Conservation (phyloP, 179 eudicot species). For the Drosera spatulata region DNA sequence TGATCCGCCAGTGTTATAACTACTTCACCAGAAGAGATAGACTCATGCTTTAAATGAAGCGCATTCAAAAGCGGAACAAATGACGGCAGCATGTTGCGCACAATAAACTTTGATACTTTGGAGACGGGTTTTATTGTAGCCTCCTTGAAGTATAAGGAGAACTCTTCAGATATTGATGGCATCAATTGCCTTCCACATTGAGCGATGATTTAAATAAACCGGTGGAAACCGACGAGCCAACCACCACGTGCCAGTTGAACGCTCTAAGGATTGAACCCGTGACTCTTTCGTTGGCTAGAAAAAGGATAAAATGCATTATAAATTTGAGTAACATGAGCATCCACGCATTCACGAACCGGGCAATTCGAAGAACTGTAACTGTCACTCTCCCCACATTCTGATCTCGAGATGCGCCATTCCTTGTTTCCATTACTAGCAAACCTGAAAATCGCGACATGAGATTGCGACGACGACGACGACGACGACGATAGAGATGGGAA, state of each 20-base stretch:
- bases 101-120: conserved; percentile 20
- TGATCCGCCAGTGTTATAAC: conserved; percentile 49
- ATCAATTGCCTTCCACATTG: conserved; percentile 33
- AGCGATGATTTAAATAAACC: conserved; percentile 37
- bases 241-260: too few species aligned
- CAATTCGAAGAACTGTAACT: conserved; percentile 54
- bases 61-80: conserved; percentile 47
- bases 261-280: conserved; percentile 38
- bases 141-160: conserved; percentile 59
- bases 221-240: conserved; percentile 25
- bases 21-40: conserved; percentile 25
- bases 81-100: conserved; percentile 35
- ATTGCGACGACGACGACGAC: neutral
- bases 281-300: conserved; percentile 37
- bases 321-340: conserved; percentile 79
- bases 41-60: conserved; percentile 47
- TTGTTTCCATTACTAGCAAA: conserved; percentile 73
- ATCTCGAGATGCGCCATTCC: conserved; percentile 86
- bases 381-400: conserved; percentile 54
- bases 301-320: conserved; percentile 51
- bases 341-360: conserved; percentile 74
- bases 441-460: conserved; percentile 46
- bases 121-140: conserved; percentile 25
- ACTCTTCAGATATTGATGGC: conserved; percentile 45
- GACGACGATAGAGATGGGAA: neutral